Evolutionary conservation across 2,329 filamentous ascomycete species (phyloP).

Genomic region (Eutypella sp.): DNA sequence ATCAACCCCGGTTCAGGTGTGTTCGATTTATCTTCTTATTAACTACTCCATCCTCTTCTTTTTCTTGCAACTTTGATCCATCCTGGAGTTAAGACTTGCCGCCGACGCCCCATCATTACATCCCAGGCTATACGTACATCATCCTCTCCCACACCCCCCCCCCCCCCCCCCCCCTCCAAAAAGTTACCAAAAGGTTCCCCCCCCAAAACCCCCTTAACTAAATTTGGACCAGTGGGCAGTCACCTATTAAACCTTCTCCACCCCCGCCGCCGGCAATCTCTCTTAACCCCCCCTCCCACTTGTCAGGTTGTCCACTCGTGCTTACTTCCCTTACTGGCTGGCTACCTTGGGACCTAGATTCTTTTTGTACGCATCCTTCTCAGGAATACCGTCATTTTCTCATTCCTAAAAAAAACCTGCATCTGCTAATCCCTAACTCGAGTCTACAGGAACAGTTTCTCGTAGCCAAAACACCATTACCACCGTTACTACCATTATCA

Average conservation of each 20-base stretch:
- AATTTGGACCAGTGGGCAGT: background rate
- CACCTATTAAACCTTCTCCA: background rate
- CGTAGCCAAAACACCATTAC: background rate
- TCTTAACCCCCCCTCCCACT: background rate
- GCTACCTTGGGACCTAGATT: background rate
- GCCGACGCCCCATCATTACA: too few relatives aligned
- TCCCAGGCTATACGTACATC: too few relatives aligned
- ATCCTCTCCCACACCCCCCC: too few relatives aligned
- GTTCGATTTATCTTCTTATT: too few relatives aligned
- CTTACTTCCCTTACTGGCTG: background rate
- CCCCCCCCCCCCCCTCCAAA: background rate
- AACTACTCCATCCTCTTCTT: too few relatives aligned
- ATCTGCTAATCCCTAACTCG: background rate
- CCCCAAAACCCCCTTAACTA: background rate
- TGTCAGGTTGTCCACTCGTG: too few relatives aligned
- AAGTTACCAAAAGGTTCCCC: too few relatives aligned
- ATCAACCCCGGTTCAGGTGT: too few relatives aligned
- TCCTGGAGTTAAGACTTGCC: too few relatives aligned
- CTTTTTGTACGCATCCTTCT: background rate
- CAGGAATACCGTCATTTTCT: background rate
- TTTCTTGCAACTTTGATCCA: too few relatives aligned
- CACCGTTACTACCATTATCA: background rate
- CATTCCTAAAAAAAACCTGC: background rate
- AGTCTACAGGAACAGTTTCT: background rate
- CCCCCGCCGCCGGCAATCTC: slow-evolving; percentile 1